A percentile compares a stretch with the other conserved stretches of the same genome.
phyloP scores from a whole-genome alignment of 2,329 filamentous ascomycete genomes.

The Pseudocercospora cruenta region DNA sequence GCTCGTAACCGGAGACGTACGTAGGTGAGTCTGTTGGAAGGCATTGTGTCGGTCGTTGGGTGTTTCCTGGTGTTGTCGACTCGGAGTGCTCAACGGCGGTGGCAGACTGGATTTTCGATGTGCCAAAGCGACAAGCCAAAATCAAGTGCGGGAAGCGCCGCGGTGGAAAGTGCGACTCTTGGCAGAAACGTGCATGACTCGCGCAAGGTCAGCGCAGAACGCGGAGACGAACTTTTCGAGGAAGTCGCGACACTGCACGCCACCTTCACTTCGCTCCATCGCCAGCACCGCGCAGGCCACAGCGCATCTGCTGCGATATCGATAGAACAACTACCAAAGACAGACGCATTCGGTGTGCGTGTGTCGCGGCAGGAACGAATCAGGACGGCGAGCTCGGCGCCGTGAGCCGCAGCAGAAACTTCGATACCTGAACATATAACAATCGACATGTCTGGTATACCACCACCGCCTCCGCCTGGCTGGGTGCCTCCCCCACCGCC shows the following conservation, averaged over 20 bases:
- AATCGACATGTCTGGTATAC: slow-evolving; percentile 59
- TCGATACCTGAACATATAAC: slow-evolving; percentile 9
- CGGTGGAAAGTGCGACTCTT: slow-evolving; percentile 2
- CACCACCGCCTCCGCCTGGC: slow-evolving; percentile 71
- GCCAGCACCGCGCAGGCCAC: slow-evolving; percentile 36
- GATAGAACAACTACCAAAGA: not conserved
- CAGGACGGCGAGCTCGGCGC: slow-evolving; percentile 29
- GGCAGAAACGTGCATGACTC: slow-evolving; percentile 6
- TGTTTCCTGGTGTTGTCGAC: slow-evolving; percentile 21
- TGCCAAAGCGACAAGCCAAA: not conserved
- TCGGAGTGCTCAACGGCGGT: slow-evolving; percentile 12
- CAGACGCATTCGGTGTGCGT: slow-evolving; percentile 7
- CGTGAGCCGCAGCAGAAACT: slow-evolving; percentile 29
- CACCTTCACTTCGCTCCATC: slow-evolving; percentile 18
- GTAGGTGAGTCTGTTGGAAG: slow-evolving; percentile 60
- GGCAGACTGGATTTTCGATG: not conserved
- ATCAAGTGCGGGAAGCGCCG: slow-evolving; percentile 3
- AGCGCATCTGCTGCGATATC: slow-evolving; percentile 28
- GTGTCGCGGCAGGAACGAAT: not conserved
- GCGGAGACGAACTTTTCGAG: slow-evolving; percentile 9
- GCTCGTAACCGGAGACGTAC: slow-evolving; percentile 45
- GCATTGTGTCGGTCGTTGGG: slow-evolving; percentile 49
- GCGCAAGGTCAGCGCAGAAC: not conserved
- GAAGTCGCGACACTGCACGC: slow-evolving; percentile 13
- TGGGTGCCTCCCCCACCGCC: slow-evolving; percentile 51